Conservation (phyloP, 1,284 basidiomycete genomes). For the Agroathelia rolfsii region DNA sequence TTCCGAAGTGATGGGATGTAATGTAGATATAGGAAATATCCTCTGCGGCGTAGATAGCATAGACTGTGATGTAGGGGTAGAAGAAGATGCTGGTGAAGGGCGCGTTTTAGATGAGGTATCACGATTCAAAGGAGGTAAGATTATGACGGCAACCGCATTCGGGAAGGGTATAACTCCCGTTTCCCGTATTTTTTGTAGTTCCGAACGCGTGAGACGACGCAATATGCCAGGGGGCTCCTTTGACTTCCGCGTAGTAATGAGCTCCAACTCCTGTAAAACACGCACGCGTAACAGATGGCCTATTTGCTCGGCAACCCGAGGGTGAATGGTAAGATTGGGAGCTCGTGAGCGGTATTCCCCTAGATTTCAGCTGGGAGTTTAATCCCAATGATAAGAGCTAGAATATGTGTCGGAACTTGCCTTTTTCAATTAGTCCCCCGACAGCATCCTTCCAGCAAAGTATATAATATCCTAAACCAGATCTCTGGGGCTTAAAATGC, state of each 20-base stretch:
- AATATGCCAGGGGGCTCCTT: constrained; percentile 39
- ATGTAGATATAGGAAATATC: constrained; percentile 16
- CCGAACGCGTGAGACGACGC: constrained; percentile 50
- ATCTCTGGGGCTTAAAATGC: constrained; percentile 37
- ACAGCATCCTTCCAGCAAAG: constrained; percentile 47
- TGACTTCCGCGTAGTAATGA: no score
- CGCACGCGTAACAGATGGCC: constrained; percentile 57
- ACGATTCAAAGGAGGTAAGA: constrained; percentile 60
- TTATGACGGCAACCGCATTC: constrained; percentile 50
- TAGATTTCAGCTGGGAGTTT: constrained; percentile 10
- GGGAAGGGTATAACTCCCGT: constrained; percentile 38
- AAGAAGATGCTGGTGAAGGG: constrained; percentile 30
- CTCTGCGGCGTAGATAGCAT: constrained; percentile 16
- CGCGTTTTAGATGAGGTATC: constrained; percentile 36
- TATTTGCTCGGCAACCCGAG: constrained; percentile 41
- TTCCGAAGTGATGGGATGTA: constrained; percentile 22
- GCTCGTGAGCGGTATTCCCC: constrained; percentile 23
- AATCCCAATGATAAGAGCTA: constrained; percentile 9
- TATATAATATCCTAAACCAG: constrained; percentile 39
- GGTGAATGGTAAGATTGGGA: constrained; percentile 22
- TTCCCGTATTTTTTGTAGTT: constrained; percentile 41
- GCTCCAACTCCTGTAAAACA: constrained; percentile 60
- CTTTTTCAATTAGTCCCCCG: constrained; percentile 20
- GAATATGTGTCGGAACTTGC: constrained; percentile 17
- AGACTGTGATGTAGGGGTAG: constrained; percentile 27